These are phyloP conservation scores for Schizochytrium sp. DNA, from an alignment of 108 stramenopile species.

Conservation along the genomic window DNA sequence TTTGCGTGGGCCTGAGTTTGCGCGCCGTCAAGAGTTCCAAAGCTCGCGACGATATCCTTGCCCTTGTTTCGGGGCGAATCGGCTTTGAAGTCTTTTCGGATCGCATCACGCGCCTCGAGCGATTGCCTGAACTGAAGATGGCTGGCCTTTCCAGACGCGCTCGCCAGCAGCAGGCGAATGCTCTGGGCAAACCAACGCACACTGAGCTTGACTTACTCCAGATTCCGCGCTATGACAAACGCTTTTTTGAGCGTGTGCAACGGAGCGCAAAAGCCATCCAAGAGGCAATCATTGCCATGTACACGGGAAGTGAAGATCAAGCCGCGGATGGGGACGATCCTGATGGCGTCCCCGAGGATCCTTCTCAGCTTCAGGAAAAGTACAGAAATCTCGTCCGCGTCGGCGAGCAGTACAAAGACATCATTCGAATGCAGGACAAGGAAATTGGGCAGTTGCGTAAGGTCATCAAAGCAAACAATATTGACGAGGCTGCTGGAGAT, in stretches of 20 bases:
- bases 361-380: neutral
- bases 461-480: neutral
- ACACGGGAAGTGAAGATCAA: neutral
- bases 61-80: neutral
- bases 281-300: neutral
- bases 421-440: neutral
- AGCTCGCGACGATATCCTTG: neutral
- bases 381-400: neutral
- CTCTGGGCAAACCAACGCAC: neutral
- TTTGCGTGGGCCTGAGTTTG: neutral
- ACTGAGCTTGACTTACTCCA: neutral
- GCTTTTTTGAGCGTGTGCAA: neutral
- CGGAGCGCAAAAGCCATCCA: neutral
- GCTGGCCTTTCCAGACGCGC: neutral
- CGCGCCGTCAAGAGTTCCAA: neutral
- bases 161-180: neutral
- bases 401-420: slow-evolving; percentile 6
- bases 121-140: neutral
- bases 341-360: neutral
- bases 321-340: neutral
- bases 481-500: neutral
- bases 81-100: neutral
- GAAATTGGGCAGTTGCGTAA: neutral
- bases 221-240: neutral
- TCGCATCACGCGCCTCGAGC: neutral